Base-by-base conservation (phyloP, 2,329 filamentous ascomycete species). In the Raffaelea arxii region DNA sequence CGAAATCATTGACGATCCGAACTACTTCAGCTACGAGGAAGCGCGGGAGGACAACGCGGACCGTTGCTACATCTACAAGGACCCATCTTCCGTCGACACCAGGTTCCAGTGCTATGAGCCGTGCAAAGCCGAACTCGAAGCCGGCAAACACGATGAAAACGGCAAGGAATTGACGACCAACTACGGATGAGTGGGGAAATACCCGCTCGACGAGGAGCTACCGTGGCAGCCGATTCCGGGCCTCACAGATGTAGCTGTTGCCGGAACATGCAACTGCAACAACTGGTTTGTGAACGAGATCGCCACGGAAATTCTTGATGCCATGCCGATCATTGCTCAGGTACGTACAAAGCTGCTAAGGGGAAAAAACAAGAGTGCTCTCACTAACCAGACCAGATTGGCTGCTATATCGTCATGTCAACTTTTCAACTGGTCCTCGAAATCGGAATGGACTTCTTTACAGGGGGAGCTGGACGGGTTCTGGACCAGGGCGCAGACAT, bases 361-460 rank as follows among this genome's bases (percentile, higher is more conserved):
- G 23, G 18, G 23, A 40, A 40, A 11, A 40, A 11, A 23, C 22
- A 22, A 14, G 6, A 14, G 10, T 9, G 18, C 23, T 11, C 4
- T 38, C n/a, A n/a, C n/a, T n/a, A 25, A 12, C 6, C 9, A 6
- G 5, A 14, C 14, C 24, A 45, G 46, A 48, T 48, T 16, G 46
- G 46, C 14, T 48, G 46, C 24, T 48, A 48, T 22, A 24, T 53
- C 6, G 18, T 55, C 21, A 55, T 55, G 51, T 52, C 48, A 3
- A 46, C 50, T 4, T 37, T 55, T 11, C 49, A 53, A 25, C 36
- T 45, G 5, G 48, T 51, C 6, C 45, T 52, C 12, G 46, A 51
- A 24, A 36, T 50, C 3, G 48, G 49, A 18, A 23, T 46, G 10
- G 19, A 44, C 10, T 41, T 49, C 25, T 30, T 46, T 48, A 11